Evolutionary conservation across 2,329 filamentous ascomycete species (phyloP).

Genomic region (Ilyonectria sp.): DNA sequence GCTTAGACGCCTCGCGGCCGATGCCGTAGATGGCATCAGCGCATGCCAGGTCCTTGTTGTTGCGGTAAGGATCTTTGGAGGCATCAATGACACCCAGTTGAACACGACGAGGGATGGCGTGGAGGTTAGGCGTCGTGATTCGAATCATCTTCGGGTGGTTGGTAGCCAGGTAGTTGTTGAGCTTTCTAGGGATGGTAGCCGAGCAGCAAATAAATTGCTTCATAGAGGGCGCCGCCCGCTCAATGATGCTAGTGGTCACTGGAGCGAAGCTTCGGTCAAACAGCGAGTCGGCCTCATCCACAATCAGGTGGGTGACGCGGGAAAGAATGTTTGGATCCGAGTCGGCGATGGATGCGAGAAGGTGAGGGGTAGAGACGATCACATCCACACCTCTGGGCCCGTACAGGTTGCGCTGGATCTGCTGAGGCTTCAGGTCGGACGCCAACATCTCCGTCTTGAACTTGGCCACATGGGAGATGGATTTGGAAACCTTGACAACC

Average conservation of each 20-base stretch:
- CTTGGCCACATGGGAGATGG: conserved; percentile 87
- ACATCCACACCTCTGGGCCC: conserved; percentile 86
- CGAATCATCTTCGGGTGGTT: conserved; percentile 88
- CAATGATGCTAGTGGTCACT: conserved; percentile 85
- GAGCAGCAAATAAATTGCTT: conserved; percentile 94
- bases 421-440: conserved; percentile 79
- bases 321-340: conserved; percentile 93
- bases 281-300: conserved; percentile 97
- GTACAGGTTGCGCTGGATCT: conserved; percentile 90
- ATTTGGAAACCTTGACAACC: conserved; percentile 85
- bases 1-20: conserved; percentile 78
- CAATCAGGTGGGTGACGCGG: conserved; percentile 88
- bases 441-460: conserved; percentile 89
- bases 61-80: conserved; percentile 91
- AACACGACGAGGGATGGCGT: conserved; percentile 94
- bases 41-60: conserved; percentile 93
- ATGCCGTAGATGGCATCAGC: conserved; percentile 96
- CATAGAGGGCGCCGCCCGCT: conserved; percentile 84
- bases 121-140: conserved; percentile 94
- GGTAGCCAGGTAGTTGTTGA: conserved; percentile 87
- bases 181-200: conserved; percentile 91
- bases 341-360: conserved; percentile 89
- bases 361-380: conserved; percentile 88
- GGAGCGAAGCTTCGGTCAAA: conserved; percentile 94
- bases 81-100: conserved; percentile 95